phyloP scores from a whole-genome alignment of 192 early-diverging fungal genomes.

The Mortierella hygrophila region DNA sequence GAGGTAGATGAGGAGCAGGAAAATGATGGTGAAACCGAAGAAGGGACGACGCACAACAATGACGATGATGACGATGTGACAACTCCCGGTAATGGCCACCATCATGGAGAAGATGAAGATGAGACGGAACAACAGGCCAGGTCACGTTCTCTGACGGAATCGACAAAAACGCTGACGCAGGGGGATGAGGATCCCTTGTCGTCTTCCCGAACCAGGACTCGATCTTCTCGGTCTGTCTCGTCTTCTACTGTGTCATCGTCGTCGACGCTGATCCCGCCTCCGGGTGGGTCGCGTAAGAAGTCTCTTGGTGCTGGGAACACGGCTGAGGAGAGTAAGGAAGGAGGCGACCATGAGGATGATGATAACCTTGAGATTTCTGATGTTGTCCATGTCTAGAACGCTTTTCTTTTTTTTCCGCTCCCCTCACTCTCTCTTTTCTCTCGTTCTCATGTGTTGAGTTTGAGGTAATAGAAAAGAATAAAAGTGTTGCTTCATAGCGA shows the following conservation, averaged over 20 bases:
- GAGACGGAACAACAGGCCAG: not conserved
- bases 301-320: not conserved
- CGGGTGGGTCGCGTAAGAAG: not conserved
- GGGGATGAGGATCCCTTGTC: not conserved
- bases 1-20: not conserved
- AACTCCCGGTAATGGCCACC: not conserved
- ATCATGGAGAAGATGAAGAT: not conserved
- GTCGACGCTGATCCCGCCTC: slow-evolving; percentile 12
- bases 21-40: not conserved
- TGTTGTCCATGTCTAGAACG: not conserved
- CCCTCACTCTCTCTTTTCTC: not conserved
- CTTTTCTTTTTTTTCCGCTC: not conserved
- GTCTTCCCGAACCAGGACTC: not conserved
- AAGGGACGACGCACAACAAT: not conserved
- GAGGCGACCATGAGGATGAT: not conserved
- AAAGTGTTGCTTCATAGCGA: not conserved
- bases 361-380: not conserved
- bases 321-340: not conserved
- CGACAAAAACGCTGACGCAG: not conserved
- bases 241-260: slow-evolving; percentile 16
- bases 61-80: not conserved
- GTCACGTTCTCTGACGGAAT: not conserved
- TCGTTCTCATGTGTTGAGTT: not conserved
- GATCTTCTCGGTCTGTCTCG: slow-evolving; percentile 2
- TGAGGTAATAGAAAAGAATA: not conserved